Evolutionary conservation across 208 protist species (phyloP).

Genomic region (Trichomonas tenax): DNA sequence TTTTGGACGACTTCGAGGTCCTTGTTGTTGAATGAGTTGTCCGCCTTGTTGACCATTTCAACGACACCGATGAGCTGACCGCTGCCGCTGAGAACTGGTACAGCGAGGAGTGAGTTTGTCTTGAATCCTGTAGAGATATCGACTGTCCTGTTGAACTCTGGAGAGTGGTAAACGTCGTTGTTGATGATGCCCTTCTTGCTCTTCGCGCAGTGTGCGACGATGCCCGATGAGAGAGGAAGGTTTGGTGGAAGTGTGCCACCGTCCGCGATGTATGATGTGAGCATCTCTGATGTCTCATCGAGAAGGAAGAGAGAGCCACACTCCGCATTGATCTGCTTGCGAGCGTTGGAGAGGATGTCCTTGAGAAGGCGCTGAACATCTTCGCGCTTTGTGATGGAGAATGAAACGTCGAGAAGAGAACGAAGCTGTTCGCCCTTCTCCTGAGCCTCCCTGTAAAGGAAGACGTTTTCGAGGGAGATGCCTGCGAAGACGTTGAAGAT

Average conservation of each 20-base stretch:
- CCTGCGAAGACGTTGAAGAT: not conserved
- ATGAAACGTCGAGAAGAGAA: not conserved
- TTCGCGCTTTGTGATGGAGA: not conserved
- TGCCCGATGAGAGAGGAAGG: not conserved
- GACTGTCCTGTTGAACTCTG: not conserved
- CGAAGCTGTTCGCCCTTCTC: not conserved
- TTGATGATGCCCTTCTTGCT: not conserved
- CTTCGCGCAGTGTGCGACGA: not conserved
- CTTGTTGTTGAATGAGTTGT: not conserved
- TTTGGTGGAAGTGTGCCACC: not conserved
- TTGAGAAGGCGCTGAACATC: not conserved
- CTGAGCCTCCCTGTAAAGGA: not conserved
- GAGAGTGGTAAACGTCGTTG: not conserved
- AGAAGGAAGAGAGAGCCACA: not conserved
- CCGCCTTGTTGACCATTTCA: not conserved
- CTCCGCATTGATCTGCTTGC: not conserved
- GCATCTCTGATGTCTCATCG: not conserved
- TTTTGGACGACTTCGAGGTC: not conserved
- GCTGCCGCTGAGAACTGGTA: not conserved
- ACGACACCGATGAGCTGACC: not conserved
- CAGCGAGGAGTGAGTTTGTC: not conserved
- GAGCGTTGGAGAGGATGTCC: not conserved
- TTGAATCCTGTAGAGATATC: not conserved
- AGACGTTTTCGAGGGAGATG: not conserved
- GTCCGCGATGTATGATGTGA: not conserved